A percentile compares a stretch with the other conserved stretches of the same genome.
Evolutionary conservation across 1,139 yeast genomes (phyloP).

Genomic region (Oligophagozyma castellii): DNA sequence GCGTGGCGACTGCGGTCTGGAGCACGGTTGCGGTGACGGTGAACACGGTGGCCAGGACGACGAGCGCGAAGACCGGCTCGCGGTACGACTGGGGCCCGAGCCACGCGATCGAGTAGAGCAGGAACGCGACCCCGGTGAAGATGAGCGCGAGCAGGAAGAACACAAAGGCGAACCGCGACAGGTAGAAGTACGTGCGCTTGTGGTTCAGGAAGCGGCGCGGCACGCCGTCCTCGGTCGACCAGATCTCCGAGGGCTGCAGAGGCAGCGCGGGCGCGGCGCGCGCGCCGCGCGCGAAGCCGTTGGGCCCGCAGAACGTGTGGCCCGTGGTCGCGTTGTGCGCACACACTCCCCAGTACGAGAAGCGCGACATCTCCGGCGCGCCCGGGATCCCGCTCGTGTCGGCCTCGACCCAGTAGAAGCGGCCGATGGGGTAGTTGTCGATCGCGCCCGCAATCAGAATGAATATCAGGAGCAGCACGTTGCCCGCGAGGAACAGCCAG

Average conservation of each 20-base stretch:
- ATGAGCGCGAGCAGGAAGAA: conserved; percentile 48
- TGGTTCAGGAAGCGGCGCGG: conserved; percentile 44
- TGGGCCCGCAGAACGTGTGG: conserved; percentile 20
- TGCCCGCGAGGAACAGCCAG: conserved; percentile 23
- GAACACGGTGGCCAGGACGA: conserved; percentile 39
- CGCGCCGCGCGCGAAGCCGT: conserved; percentile 7
- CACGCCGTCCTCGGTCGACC: conserved; percentile 37
- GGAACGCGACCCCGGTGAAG: conserved; percentile 36
- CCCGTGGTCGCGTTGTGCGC: conserved; percentile 16
- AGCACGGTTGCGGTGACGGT: conserved; percentile 46
- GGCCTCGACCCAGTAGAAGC: conserved; percentile 59
- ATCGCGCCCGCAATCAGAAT: conserved; percentile 56
- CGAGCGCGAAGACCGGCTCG: conserved; percentile 40
- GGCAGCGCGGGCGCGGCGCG: conserved; percentile 48
- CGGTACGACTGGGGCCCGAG: conserved; percentile 24
- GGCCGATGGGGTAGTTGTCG: conserved; percentile 44
- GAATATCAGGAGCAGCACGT: conserved; percentile 45
- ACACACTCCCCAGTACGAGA: conserved; percentile 82
- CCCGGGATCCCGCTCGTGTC: conserved; percentile 43
- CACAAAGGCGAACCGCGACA: conserved; percentile 59
- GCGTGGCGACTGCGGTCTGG: conserved; percentile 53
- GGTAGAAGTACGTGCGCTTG: conserved; percentile 49
- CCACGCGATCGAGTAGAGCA: conserved; percentile 30
- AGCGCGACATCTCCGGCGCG: conserved; percentile 45
- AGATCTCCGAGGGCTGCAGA: conserved; percentile 62